Base-by-base conservation (phyloP, 495 filamentous ascomycete species). In the Aspergillus mulundensis region DNA sequence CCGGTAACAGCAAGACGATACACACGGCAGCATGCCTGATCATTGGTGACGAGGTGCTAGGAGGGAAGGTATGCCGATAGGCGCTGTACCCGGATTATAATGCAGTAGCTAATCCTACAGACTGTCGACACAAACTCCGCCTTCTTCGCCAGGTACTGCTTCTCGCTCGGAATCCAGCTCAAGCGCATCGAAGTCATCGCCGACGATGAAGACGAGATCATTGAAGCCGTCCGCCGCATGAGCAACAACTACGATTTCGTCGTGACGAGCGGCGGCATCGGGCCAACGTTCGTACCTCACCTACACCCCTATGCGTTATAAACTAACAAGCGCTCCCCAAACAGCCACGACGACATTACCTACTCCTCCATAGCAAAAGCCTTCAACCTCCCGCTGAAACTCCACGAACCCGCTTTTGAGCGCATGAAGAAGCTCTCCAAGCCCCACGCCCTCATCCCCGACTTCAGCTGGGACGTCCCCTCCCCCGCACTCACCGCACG, bases 21-120 rank as follows among this genome's bases (percentile, higher is more conserved):
- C 84, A 91, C 65, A 97, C 93, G 46, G 94, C 94, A 25, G 94
- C 89, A 55, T 96, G 91, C 66, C 74, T 98, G 44, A 91, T 98
- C 59, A 98, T 98, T 61, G 94, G 94, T 19, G 93, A 98, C 71
- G 94, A 98, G 66, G 89, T 98, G 4, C 79, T 98, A 3, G 90
- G 90, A n/a, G 94, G 94, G 58, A 98, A 98, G 87, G 93, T 89
- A 45, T 25, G n/a, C n/a, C n/a, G n/a, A 5, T 46, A 14, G 4
- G 23, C 46, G 11, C 30, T 48, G 16, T 36, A 36, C 12, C 21
- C 21, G 4, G 5, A 6, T 14, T 21, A 7, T 51, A 23, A 58
- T 52, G 28, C 18, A 60, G 28, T 39, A 16, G 28, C n/a, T 40
- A 19, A 47, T 25, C 25, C 15, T 7, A 23, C 50, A 89, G 84